Base-by-base conservation (phyloP, 345 rosid species). In the Bretschneidera sinensis region DNA sequence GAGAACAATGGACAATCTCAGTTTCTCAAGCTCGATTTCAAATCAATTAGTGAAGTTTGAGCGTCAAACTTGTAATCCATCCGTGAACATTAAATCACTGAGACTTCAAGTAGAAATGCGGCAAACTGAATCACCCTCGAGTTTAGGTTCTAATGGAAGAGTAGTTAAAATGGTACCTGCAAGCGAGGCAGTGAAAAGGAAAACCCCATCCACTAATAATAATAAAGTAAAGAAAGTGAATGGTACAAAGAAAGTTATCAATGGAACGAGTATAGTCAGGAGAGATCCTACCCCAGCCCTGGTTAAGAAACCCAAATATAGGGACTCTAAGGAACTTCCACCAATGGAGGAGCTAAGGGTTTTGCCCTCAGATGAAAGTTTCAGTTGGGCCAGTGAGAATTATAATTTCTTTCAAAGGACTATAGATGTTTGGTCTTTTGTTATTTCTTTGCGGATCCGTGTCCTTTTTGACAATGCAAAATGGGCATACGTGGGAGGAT, bases 321-420 rank as follows among this genome's bases (percentile, higher is more conserved):
- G 65, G 60, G 74, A 51, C n/a, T n/a, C n/a, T n/a, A n/a, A n/a
- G 43, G 73, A 75, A 63, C 80, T 87, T 75, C 92, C 97, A 31
- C 87, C 83, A 0, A 25, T 77, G 33, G 96, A 87, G 57, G 94
- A 70, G 55, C 77, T 78, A 51, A 81, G 79, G 55, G 85, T 81
- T 79, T 80, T 92, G 63, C 92, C 92, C 54, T 77, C 97, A 1
- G 99, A 92, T 74, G 97, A 92, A 81, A 83, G 81, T 51, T 92
- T 89, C 77, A 87, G 95, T 76, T 92, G 99, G 98, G 97, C 97
- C 24, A 76, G 79, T 71, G 95, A 89, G 78, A 92, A 92, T 43
- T 92, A 92, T 51, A 92, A 69, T 66, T 72, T 81, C 18, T 55
- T 66, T 65, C 97, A 86, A 62, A 85, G 99, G 66, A 84, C 76